Evolutionary conservation across 768 basidiomycete species (phyloP), one percentile per base, ranked within the genome.

Genomic region (Piloderma croceum): DNA sequence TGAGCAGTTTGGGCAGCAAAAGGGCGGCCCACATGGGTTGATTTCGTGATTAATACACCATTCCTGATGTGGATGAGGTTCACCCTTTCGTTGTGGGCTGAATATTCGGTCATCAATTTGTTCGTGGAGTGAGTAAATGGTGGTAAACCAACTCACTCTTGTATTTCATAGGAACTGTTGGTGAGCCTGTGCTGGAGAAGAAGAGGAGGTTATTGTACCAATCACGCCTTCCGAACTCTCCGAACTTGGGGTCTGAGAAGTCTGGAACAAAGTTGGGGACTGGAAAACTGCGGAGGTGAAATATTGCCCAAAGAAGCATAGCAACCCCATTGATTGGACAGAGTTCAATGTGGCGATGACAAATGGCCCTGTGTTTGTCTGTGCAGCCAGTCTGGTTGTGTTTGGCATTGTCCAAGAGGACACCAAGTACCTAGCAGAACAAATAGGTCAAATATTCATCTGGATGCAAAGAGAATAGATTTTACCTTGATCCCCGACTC

Each of bases 1-100:
- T 53, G 47, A 10, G 60, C 54, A 3, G 47, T 59, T 22, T 46
- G 42, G 0, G 65, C 64, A 11, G 59, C 51, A 49, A 46, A 64
- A 10, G 49, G 46, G 1, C 50, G 48, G 1, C 53, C 51, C 1
- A 48, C 62, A 47, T 67, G 64, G 0, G 58, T 65, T 15, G 54
- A 55, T 37, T 64, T 63, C 0, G 46, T 52, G 15, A 62, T 55
- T 12, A 27, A 20, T 13, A 64, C 41, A 18, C 50, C 40, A 23
- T 57, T 57, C 17, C 38, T 32, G 6, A 38, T 24, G 36, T 64
- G 52, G 35, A 62, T 49, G 3, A 41, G 19, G 5, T 48, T 58
- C 29, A 64, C 40, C 3, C 44, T 39, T n/a, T 56, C 48, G 0
- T 52, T 43, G 39, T 63, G 63, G 38, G 53, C 62, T 63, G 27